phyloP scores from a whole-genome alignment of 1,139 yeast species.

The Taiozyma onychis region DNA sequence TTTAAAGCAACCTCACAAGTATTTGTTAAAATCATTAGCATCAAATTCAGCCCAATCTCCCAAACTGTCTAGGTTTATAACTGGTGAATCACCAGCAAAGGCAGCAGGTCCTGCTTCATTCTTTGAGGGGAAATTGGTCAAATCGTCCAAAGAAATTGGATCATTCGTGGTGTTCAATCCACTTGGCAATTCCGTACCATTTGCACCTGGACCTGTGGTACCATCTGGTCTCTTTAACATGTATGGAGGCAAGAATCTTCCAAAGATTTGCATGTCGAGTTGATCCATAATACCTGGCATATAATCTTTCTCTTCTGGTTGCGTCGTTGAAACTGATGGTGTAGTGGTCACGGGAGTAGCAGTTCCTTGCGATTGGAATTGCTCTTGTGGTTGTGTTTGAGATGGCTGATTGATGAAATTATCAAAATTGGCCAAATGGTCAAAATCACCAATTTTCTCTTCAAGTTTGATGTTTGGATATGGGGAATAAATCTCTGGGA shows the following conservation, averaged over 20 bases:
- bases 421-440: slow-evolving; percentile 24
- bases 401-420: slow-evolving; percentile 22
- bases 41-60: slow-evolving; percentile 8
- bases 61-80: background rate
- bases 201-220: slow-evolving; percentile 20
- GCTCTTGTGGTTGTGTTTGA: slow-evolving; percentile 1
- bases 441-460: slow-evolving; percentile 19
- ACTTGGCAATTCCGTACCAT: slow-evolving; percentile 24
- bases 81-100: background rate
- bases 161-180: slow-evolving; percentile 21
- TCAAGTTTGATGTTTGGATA: slow-evolving; percentile 19
- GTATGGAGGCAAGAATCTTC: slow-evolving; percentile 77
- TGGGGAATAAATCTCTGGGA: slow-evolving; percentile 8
- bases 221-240: slow-evolving; percentile 45
- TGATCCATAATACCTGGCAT: slow-evolving; percentile 82
- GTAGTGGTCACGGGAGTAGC: too few species aligned
- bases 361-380: background rate
- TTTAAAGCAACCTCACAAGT: background rate
- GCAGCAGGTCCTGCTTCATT: background rate
- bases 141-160: slow-evolving; percentile 19
- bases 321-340: background rate
- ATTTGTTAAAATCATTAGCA: slow-evolving; percentile 6
- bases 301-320: slow-evolving; percentile 28
- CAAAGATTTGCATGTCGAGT: slow-evolving; percentile 78
- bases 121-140: slow-evolving; percentile 9